Evolutionary conservation across 148 eudicot species (phyloP).

Genomic region (Camellia granthamiana): DNA sequence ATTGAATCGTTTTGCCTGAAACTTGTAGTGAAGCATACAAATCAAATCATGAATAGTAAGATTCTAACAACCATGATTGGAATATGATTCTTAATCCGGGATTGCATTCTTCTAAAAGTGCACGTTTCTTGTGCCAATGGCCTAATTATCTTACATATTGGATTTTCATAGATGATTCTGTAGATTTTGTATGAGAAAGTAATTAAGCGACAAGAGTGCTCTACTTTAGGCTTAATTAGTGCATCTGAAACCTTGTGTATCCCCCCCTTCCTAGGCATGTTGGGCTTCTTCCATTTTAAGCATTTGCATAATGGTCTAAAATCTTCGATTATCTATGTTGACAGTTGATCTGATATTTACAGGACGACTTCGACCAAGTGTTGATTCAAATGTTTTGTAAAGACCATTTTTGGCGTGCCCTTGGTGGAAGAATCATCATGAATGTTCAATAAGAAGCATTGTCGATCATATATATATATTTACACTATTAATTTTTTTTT

Average conservation of each 20-base stretch:
- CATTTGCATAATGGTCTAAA: background rate
- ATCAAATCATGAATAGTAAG: no score
- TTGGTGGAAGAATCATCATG: background rate
- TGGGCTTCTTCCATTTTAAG: background rate
- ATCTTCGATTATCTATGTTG: background rate
- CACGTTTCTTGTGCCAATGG: background rate
- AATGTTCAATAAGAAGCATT: background rate
- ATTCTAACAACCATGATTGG: no score
- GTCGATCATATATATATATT: background rate
- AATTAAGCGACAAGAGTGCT: background rate
- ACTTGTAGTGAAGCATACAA: no score
- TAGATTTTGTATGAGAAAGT: background rate
- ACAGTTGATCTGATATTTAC: slow-evolving; percentile 11
- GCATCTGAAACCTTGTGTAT: background rate
- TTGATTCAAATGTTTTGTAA: slow-evolving; percentile 7
- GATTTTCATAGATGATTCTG: background rate
- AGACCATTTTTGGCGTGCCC: background rate
- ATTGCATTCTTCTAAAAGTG: background rate
- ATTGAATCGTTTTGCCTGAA: no score
- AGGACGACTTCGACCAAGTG: slow-evolving; percentile 35
- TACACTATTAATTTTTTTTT: no score
- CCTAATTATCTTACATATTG: background rate
- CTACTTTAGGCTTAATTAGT: background rate
- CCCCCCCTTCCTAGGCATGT: no score
- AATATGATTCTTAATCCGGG: background rate